Percentiles rank a stretch among this genome's conserved stretches.
Conservation (phyloP, 1,284 basidiomycete species). For the Ceratobasidium sp. region DNA sequence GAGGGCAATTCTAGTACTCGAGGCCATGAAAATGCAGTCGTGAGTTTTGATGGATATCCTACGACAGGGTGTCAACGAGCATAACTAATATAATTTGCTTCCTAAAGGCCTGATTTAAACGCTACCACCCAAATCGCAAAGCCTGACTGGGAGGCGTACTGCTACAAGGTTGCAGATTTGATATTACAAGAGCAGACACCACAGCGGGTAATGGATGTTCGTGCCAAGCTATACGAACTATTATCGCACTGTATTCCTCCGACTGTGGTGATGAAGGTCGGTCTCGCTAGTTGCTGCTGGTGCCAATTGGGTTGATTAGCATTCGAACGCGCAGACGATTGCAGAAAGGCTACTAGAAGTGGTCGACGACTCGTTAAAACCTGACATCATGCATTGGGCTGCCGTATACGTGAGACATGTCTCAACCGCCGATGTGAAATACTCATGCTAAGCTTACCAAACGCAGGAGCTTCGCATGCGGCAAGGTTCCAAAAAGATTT, state of each 20-base stretch:
- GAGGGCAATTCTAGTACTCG: slow-evolving; percentile 92
- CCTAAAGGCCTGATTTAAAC: slow-evolving; percentile 68
- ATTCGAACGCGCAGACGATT: slow-evolving; percentile 73
- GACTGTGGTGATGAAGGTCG: slow-evolving; percentile 86
- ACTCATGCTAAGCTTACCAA: not conserved
- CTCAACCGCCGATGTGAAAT: slow-evolving; percentile 27
- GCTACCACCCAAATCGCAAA: slow-evolving; percentile 83
- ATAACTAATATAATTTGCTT: not conserved
- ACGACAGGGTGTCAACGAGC: too few relatives aligned
- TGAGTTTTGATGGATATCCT: slow-evolving; percentile 50
- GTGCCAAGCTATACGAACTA: slow-evolving; percentile 93
- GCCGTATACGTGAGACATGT: slow-evolving; percentile 83
- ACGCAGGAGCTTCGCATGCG: slow-evolving; percentile 87
- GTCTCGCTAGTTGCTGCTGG: not conserved
- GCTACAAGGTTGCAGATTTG: slow-evolving; percentile 89
- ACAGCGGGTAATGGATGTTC: slow-evolving; percentile 86
- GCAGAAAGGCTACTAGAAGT: slow-evolving; percentile 84
- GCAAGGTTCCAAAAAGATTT: slow-evolving; percentile 91
- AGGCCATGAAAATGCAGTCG: slow-evolving; percentile 96
- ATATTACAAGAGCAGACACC: slow-evolving; percentile 96
- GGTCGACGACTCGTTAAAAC: slow-evolving; percentile 87
- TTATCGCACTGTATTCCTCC: slow-evolving; percentile 98
- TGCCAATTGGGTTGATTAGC: not conserved
- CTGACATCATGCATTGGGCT: slow-evolving; percentile 94
- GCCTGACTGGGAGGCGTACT: slow-evolving; percentile 99